These are phyloP conservation scores for Bisporella sp. DNA, from an alignment of 2,329 filamentous ascomycete genomes.

Conservation along the genomic window DNA sequence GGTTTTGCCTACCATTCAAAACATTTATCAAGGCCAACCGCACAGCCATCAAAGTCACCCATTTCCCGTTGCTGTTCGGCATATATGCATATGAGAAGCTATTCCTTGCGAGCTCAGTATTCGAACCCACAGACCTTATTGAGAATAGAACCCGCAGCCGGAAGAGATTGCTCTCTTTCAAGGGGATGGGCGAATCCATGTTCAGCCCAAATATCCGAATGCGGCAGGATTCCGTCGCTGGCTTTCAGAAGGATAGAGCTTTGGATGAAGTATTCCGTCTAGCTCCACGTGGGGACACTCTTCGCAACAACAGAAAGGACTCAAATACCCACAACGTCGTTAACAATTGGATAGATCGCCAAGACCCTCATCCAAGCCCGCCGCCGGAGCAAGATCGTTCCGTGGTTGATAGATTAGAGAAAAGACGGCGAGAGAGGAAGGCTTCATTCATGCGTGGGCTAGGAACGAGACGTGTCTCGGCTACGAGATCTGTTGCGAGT, in stretches of 20 bases:
- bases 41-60: constrained; percentile 84
- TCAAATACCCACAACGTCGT: constrained; percentile 73
- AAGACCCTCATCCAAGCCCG: constrained; percentile 46
- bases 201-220: constrained; percentile 69
- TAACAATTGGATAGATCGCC: constrained; percentile 81
- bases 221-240: constrained; percentile 80
- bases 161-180: constrained; percentile 46
- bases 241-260: constrained; percentile 82
- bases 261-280: constrained; percentile 85
- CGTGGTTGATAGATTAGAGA: constrained; percentile 50
- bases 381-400: constrained; percentile 55
- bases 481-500: constrained; percentile 51
- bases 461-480: constrained; percentile 29
- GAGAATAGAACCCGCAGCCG: constrained; percentile 51
- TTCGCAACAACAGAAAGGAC: constrained; percentile 49
- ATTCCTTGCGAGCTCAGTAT: constrained; percentile 67
- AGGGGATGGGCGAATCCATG: constrained; percentile 46
- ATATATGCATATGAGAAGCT: constrained; percentile 85
- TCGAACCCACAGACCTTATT: constrained; percentile 80
- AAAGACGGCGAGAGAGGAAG: constrained; percentile 24
- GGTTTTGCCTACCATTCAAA: constrained; percentile 72
- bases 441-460: constrained; percentile 14
- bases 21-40: constrained; percentile 82
- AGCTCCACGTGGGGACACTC: constrained; percentile 54
- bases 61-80: constrained; percentile 78